phyloP scores from a whole-genome alignment of 768 basidiomycete genomes.

The Leucosporidium scottii region DNA sequence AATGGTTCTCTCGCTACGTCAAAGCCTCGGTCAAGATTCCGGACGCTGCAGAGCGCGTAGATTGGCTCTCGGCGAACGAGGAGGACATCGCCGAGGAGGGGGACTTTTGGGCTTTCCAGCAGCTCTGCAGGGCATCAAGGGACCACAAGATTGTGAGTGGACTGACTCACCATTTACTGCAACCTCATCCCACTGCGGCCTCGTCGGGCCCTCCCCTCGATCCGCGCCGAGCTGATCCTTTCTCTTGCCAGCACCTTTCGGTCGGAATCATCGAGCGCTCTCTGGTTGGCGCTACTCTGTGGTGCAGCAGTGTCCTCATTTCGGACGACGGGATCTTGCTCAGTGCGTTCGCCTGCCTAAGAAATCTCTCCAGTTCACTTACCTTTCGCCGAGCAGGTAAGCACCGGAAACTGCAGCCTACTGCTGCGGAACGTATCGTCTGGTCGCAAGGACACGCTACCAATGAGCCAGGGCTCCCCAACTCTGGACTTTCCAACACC shows the following conservation, averaged over 20 bases:
- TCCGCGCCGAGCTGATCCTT: background rate
- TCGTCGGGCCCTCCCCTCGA: no score
- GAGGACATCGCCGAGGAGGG: background rate
- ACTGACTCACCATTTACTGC: background rate
- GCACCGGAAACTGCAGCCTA: conserved; percentile 60
- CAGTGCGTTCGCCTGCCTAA: background rate
- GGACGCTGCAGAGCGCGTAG: background rate
- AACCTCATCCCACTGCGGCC: background rate
- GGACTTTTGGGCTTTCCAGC: background rate
- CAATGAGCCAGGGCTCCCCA: conserved; percentile 15
- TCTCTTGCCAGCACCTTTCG: background rate
- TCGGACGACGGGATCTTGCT: conserved; percentile 1
- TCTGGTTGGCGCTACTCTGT: conserved; percentile 1
- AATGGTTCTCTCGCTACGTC: conserved; percentile 1
- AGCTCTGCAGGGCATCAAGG: background rate
- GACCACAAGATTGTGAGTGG: background rate
- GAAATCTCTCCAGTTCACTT: no score
- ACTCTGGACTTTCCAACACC: conserved; percentile 51
- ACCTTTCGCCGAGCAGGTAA: conserved; percentile 46
- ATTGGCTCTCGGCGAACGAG: background rate
- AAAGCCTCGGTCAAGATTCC: background rate
- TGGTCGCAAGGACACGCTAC: conserved; percentile 58
- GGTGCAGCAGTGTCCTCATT: conserved; percentile 5
- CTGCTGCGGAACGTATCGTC: conserved; percentile 54
- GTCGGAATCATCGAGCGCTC: conserved; percentile 14